Percentiles rank a stretch among this genome's conserved stretches.
Conservation (phyloP, 139 green algal species). For the Chlamydomonas eustigma region DNA sequence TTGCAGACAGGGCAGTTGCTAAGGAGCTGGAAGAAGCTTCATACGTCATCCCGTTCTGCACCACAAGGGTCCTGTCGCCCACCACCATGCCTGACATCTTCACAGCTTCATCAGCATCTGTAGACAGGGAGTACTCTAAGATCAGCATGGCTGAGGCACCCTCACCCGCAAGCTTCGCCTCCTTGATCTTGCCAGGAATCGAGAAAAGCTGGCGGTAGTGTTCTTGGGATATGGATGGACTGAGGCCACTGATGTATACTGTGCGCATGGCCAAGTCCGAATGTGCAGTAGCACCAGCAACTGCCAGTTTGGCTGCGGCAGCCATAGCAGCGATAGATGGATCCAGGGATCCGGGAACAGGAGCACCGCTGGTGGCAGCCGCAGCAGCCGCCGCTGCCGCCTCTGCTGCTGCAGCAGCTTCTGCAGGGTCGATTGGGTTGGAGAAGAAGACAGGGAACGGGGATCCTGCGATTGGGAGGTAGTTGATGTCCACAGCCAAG, state of each 20-base stretch:
- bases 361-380: neutral
- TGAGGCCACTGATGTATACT: slow-evolving; percentile 3
- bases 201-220: slow-evolving; percentile 11
- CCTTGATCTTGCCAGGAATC: slow-evolving; percentile 9
- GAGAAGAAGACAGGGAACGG: slow-evolving; percentile 90
- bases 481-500: slow-evolving; percentile 71
- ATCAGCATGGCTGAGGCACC: neutral
- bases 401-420: slow-evolving; percentile 4
- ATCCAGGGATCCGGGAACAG: neutral
- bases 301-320: slow-evolving; percentile 6
- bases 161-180: slow-evolving; percentile 7
- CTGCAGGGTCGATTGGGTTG: slow-evolving; percentile 36
- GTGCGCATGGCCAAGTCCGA: slow-evolving; percentile 3
- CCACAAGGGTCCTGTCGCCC: neutral
- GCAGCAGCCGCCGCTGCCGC: neutral
- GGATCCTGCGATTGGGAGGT: slow-evolving; percentile 65
- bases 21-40: neutral
- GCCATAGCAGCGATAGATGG: slow-evolving; percentile 3
- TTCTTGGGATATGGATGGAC: neutral
- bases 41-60: slow-evolving; percentile 11
- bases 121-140: neutral
- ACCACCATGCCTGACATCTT: slow-evolving; percentile 11
- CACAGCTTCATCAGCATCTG: slow-evolving; percentile 8
- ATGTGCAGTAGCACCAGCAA: neutral
- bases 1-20: neutral